These are phyloP conservation scores for Coniochaeta sp. DNA, from an alignment of 2,329 filamentous ascomycete species.

Conservation along the genomic window DNA sequence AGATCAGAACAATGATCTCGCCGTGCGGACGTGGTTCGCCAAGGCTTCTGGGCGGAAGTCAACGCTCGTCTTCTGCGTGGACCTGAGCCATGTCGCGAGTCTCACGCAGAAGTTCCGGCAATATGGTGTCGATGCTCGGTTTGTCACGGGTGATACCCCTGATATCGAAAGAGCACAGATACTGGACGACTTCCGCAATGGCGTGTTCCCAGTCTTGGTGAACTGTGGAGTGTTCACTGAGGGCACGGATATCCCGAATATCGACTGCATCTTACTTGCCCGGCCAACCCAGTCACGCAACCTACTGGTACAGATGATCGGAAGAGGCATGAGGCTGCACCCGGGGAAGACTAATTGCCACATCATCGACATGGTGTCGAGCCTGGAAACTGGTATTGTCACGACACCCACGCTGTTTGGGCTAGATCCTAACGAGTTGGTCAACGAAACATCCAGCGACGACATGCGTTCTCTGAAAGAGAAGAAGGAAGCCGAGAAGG, in stretches of 20 bases:
- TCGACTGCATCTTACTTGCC: constrained; percentile 86
- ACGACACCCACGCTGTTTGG: constrained; percentile 91
- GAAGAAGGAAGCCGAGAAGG: constrained; percentile 37
- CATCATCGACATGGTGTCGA: constrained; percentile 92
- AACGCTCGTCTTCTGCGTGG: constrained; percentile 90
- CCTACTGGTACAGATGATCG: constrained; percentile 94
- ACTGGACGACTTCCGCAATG: constrained; percentile 67
- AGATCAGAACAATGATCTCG: constrained; percentile 70
- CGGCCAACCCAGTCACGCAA: constrained; percentile 90
- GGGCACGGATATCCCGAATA: constrained; percentile 94
- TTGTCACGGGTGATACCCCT: constrained; percentile 77
- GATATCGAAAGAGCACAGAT: constrained; percentile 60
- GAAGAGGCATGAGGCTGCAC: constrained; percentile 79
- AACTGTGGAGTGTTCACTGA: constrained; percentile 98
- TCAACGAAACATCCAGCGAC: constrained; percentile 58
- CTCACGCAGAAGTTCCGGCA: constrained; percentile 71
- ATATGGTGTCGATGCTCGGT: constrained; percentile 74
- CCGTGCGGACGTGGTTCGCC: constrained; percentile 77
- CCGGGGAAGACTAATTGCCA: constrained; percentile 82
- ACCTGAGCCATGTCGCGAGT: constrained; percentile 71
- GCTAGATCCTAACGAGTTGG: constrained; percentile 72
- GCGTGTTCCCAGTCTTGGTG: constrained; percentile 77
- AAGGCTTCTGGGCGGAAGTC: constrained; percentile 70
- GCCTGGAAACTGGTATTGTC: constrained; percentile 74
- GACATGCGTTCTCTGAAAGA: constrained; percentile 52